Conservation (phyloP, 2,329 filamentous ascomycete species). For the Apiospora malaysiana region DNA sequence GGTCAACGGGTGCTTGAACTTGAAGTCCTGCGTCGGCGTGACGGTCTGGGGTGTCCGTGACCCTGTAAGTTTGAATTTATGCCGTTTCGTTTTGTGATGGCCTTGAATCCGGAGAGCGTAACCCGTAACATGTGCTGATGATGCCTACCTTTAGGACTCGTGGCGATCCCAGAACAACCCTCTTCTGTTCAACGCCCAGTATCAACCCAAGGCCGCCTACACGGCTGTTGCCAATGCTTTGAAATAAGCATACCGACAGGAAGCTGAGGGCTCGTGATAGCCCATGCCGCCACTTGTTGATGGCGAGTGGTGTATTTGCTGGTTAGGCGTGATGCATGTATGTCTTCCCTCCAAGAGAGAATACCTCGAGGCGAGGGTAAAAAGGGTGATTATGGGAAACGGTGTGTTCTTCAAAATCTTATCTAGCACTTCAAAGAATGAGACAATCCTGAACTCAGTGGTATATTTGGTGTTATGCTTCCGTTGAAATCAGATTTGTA, state of each 20-base stretch:
- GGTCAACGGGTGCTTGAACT: conserved; percentile 61
- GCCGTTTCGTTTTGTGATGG: background rate
- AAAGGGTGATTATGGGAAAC: background rate
- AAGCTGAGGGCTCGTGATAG: background rate
- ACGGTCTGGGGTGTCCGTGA: conserved; percentile 66
- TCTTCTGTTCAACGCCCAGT: conserved; percentile 60
- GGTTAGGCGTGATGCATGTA: too few species aligned
- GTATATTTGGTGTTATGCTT: too few species aligned
- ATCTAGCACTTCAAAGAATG: background rate
- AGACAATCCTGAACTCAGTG: background rate
- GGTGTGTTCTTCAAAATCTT: background rate
- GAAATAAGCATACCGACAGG: conserved; percentile 29
- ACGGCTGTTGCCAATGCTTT: conserved; percentile 49
- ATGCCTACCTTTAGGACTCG: conserved; percentile 45
- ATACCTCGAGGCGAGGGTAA: background rate
- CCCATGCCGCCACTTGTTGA: background rate
- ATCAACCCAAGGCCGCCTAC: conserved; percentile 58
- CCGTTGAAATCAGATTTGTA: background rate
- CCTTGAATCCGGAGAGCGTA: background rate
- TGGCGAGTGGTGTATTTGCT: too few species aligned
- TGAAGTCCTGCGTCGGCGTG: conserved; percentile 67
- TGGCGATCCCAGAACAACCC: conserved; percentile 57
- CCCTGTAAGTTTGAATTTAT: conserved; percentile 38
- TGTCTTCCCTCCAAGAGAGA: background rate
- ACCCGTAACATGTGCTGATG: background rate